Conservation (phyloP, 2,329 filamentous ascomycete species). For the Alternaria tenuissima region DNA sequence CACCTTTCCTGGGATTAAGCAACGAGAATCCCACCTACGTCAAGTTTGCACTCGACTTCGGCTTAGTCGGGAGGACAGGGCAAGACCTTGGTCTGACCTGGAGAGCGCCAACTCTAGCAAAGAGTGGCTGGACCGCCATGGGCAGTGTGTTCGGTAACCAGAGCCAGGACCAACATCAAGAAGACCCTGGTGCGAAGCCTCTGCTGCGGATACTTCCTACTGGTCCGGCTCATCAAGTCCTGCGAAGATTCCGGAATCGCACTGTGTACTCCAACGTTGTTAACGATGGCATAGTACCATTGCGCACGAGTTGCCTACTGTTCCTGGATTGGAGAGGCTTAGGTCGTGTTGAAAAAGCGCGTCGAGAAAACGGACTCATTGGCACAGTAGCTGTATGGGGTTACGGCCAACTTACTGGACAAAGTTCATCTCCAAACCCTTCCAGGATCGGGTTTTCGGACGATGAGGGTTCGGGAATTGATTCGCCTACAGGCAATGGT, state of each 20-base stretch:
- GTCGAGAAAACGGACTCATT: conserved; percentile 88
- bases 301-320: conserved; percentile 93
- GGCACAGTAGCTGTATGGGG: conserved; percentile 94
- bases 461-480: conserved; percentile 37
- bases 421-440: conserved; percentile 68
- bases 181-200: conserved; percentile 85
- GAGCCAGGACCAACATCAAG: conserved; percentile 59
- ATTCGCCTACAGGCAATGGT: conserved; percentile 45
- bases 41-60: conserved; percentile 95
- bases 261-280: conserved; percentile 97
- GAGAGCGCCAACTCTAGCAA: conserved; percentile 84
- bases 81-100: conserved; percentile 95
- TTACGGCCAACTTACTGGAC: conserved; percentile 87
- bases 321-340: conserved; percentile 97
- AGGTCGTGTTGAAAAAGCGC: conserved; percentile 91
- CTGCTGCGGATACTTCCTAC: conserved; percentile 88
- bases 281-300: conserved; percentile 94
- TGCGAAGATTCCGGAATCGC: conserved; percentile 87
- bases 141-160: conserved; percentile 80
- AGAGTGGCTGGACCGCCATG: conserved; percentile 87
- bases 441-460: conserved; percentile 46
- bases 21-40: conserved; percentile 98
- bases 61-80: conserved; percentile 92
- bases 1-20: conserved; percentile 88
- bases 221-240: conserved; percentile 85